Conservation (phyloP, 1,139 yeast species). For the Lizanozyma gosingica region DNA sequence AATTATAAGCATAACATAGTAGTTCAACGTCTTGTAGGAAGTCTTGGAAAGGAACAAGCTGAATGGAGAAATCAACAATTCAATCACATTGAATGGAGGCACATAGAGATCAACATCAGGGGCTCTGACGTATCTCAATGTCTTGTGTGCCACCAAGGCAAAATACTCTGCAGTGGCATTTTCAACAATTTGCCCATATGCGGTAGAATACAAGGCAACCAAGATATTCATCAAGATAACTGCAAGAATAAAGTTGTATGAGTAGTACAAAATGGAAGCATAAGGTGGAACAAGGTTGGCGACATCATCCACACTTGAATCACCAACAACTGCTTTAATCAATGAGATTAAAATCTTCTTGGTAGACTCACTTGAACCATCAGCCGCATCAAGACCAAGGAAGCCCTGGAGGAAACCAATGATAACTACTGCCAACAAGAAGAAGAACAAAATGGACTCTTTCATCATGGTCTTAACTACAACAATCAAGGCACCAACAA, state of each 20-base stretch:
- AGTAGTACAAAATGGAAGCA: constrained; percentile 67
- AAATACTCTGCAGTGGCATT: constrained; percentile 80
- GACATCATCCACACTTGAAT: constrained; percentile 63
- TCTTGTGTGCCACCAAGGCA: constrained; percentile 79
- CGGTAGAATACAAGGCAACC: constrained; percentile 78
- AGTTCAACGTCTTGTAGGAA: constrained; percentile 30
- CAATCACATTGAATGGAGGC: constrained; percentile 77
- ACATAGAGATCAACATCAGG: constrained; percentile 83
- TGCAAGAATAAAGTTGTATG: constrained; percentile 65
- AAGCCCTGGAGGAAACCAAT: constrained; percentile 83
- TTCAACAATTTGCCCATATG: constrained; percentile 72
- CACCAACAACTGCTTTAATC: constrained; percentile 63
- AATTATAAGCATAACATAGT: constrained; percentile 50
- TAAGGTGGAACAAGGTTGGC: constrained; percentile 75
- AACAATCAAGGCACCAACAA: constrained; percentile 85
- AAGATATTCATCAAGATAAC: constrained; percentile 72
- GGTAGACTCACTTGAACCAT: constrained; percentile 74
- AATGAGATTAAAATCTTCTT: constrained; percentile 53
- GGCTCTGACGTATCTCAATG: constrained; percentile 75
- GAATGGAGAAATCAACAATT: constrained; percentile 36
- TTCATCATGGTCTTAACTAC: constrained; percentile 81
- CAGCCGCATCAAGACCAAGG: constrained; percentile 79
- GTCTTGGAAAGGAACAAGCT: constrained; percentile 17
- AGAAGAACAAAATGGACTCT: constrained; percentile 74
- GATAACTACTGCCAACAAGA: constrained; percentile 58